Evolutionary conservation across 768 basidiomycete genomes (phyloP).

Genomic region (Trametes maxima): DNA sequence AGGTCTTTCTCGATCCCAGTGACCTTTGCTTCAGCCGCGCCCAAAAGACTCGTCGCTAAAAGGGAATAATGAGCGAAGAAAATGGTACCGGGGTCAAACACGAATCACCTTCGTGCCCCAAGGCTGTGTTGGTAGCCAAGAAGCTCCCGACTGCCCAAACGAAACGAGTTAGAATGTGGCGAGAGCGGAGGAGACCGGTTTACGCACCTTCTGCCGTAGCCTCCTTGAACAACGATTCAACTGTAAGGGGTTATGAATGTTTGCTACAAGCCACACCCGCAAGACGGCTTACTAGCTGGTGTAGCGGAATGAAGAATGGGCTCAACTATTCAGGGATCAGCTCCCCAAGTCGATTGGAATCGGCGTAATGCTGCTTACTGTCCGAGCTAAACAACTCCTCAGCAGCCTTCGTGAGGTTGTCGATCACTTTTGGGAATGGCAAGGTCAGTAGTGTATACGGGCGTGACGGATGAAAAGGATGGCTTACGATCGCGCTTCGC

Average conservation of each 20-base stretch:
- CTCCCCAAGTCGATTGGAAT: neutral
- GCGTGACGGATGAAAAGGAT: neutral
- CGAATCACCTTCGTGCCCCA: neutral
- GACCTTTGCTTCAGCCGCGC: neutral
- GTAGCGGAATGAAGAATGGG: slow-evolving; percentile 2
- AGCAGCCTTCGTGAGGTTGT: slow-evolving; percentile 1
- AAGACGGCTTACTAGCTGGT: neutral
- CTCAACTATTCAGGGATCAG: neutral
- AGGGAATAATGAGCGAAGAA: too few relatives aligned
- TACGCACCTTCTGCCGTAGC: slow-evolving; percentile 2
- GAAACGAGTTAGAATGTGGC: neutral
- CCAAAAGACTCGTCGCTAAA: neutral
- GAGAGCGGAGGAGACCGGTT: too few relatives aligned
- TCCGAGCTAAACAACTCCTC: slow-evolving; percentile 4
- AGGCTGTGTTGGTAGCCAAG: slow-evolving; percentile 1
- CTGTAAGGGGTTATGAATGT: neutral
- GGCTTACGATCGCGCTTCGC: slow-evolving; percentile 10
- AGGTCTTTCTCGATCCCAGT: slow-evolving; percentile 1
- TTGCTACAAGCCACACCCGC: too few relatives aligned
- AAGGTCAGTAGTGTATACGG: neutral
- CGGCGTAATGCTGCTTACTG: neutral
- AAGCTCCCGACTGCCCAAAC: neutral
- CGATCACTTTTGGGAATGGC: neutral
- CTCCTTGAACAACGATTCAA: slow-evolving; percentile 4
- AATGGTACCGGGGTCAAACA: neutral